Base-by-base conservation (phyloP, 345 rosid species). In the Camelina sativa region DNA sequence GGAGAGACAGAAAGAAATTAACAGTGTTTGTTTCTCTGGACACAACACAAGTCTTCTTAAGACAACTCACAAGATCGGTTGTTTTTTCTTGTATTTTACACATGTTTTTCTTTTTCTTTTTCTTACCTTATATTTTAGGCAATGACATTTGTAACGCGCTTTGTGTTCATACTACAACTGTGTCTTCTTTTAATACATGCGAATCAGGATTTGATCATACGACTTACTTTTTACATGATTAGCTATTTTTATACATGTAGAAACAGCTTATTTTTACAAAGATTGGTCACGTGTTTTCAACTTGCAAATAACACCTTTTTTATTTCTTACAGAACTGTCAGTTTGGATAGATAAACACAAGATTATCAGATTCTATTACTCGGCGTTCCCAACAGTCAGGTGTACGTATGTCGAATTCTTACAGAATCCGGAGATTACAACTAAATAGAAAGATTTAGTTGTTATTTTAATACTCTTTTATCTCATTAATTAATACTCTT, bases 31-130 rank as follows among this genome's bases (percentile, higher is more conserved):
- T 64, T 63, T 76, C 71, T 76, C 76, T 71, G 80, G 72, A 56
- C 67, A 71, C 67, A 65, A 64, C 67, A 64, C 50, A 71, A 55
- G 71, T 70, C 79, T 75, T 61, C 25, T 35, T 4, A 57, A 68
- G 79, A 76, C 79, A 76, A 62, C 75, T 76, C 79, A 76, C 16
- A 76, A 76, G n/a, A 76, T 76, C 23, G 2, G 64, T 60, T 75
- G 37, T 51, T 51, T 28, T 41, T 52, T 34, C 37, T 34, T 56
- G n/a, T 43, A 11, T 43, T 19, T 19, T 61, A 37, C 54, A 32
- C 34, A 65, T 20, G 48, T 34, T 34, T 7, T 8, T 34, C 2
- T 12, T 20, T 50, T 61, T 41, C 30, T 25, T 25, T 28, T 28
- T 28, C 5, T 4, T 6, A 41, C 23, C 34, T 64, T 66, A 71